Base-by-base conservation (phyloP, 2,329 filamentous ascomycete genomes). In the Acephala macrosclerotiorum region DNA sequence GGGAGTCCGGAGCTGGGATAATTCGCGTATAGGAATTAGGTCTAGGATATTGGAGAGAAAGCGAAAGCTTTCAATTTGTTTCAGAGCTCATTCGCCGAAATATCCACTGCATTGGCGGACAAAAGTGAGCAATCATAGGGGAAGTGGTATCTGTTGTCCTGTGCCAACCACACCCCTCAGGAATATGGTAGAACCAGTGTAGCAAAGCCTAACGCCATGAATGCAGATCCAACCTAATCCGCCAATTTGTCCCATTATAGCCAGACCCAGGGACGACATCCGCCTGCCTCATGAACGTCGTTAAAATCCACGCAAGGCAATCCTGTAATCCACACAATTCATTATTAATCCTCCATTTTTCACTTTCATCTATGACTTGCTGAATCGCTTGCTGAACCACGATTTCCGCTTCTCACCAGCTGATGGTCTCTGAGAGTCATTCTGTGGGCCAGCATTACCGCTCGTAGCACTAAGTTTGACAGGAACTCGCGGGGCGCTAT, bases 351-450 rank as follows among this genome's bases (percentile, higher is more conserved):
- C 18, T 47, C 36, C 53, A 25, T 16, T 26, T 1, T 9, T 16
- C 25, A 47, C 35, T n/a, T 36, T 49, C 16, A 25, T 70, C 75
- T 78, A 80, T 63, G 77, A 77, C 76, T 84, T 94, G 83, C 91
- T 96, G 78, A 97, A 96, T 63, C 89, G 86, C 73, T 89, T 88
- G 75, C 91, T 88, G 74, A 98, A 89, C 93, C 94, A 97, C 77
- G 94, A 96, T 85, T 94, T 94, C 70, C 92, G 86, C 84, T 97
- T 97, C 67, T 94, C 91, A 62, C 74, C 65, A 20, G 57, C 66
- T 3, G 68, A 62, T 20, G 60, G 70, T 26, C 45, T 55, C 53
- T 66, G 63, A 11, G 56, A 36, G 8, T 57, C 47, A 22, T 49
- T 60, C 29, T 45, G 58, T 60, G 66, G 58, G 16, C 47, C 58